These are phyloP conservation scores for Penicillium glabrum DNA, from an alignment of 2,329 filamentous ascomycete genomes.

Conservation along the genomic window DNA sequence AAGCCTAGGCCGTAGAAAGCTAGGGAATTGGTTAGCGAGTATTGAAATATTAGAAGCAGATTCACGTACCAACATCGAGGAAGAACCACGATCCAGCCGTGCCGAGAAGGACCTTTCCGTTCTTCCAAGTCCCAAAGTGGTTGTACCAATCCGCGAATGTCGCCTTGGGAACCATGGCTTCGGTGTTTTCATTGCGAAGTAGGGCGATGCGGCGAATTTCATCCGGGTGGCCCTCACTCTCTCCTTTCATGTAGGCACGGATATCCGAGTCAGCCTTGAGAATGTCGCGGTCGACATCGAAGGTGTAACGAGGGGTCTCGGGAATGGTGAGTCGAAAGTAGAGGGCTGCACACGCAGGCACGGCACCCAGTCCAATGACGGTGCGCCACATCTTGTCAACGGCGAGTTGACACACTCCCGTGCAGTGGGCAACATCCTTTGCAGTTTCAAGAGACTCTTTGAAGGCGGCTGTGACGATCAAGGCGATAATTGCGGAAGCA, in stretches of 20 bases:
- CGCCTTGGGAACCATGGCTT: conserved; percentile 67
- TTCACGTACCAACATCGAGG: conserved; percentile 59
- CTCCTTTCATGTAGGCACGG: conserved; percentile 70
- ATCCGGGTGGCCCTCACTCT: conserved; percentile 63
- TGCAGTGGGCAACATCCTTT: conserved; percentile 56
- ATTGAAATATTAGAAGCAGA: not conserved
- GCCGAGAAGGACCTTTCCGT: conserved; percentile 71
- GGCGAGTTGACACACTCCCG: conserved; percentile 63
- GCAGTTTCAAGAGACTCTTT: conserved; percentile 60
- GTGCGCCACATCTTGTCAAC: conserved; percentile 88
- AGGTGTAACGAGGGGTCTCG: conserved; percentile 85
- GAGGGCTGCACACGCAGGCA: conserved; percentile 76
- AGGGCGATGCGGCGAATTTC: conserved; percentile 63
- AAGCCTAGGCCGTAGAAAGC: conserved; percentile 69
- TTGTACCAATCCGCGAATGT: conserved; percentile 68
- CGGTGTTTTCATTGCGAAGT: conserved; percentile 53
- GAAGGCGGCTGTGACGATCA: conserved; percentile 73
- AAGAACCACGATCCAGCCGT: conserved; percentile 84
- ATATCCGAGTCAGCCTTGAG: conserved; percentile 72
- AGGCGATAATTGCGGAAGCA: conserved; percentile 69
- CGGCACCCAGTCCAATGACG: conserved; percentile 76
- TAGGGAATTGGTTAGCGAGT: conserved; percentile 20
- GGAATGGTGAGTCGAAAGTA: conserved; percentile 87
- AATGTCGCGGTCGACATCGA: conserved; percentile 74
- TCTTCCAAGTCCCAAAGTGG: conserved; percentile 71